These are phyloP conservation scores for Aurinia saxatilis DNA, from an alignment of 345 rosid genomes.

Conservation along the genomic window DNA sequence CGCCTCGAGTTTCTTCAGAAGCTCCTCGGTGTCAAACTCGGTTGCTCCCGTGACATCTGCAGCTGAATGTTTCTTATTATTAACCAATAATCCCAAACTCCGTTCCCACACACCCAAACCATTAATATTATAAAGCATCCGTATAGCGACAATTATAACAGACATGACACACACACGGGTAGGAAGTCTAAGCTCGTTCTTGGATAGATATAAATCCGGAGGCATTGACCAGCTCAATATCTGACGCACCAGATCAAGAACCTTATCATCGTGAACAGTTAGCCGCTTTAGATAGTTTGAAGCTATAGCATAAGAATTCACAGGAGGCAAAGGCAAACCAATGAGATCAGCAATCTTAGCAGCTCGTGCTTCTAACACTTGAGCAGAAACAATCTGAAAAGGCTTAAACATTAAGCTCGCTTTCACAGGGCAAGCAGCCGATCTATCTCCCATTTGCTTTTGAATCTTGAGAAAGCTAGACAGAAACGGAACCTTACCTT, in stretches of 20 bases:
- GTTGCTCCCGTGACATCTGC: background rate
- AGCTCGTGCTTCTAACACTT: constrained; percentile 51
- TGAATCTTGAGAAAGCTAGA: too few relatives aligned
- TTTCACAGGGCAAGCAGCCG: constrained; percentile 54
- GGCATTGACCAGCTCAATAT: constrained; percentile 62
- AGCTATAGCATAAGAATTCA: constrained; percentile 66
- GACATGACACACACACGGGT: constrained; percentile 54
- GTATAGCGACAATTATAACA: constrained; percentile 46
- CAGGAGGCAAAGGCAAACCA: constrained; percentile 66
- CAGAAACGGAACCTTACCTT: too few relatives aligned
- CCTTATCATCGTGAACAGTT: constrained; percentile 45
- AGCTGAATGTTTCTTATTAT: too few relatives aligned
- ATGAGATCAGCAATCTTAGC: constrained; percentile 53
- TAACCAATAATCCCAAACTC: too few relatives aligned
- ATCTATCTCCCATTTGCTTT: constrained; percentile 39
- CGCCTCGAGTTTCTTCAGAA: constrained; percentile 41
- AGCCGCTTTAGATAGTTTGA: constrained; percentile 47
- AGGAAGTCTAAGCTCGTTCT: too few relatives aligned
- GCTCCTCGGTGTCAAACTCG: constrained; percentile 34
- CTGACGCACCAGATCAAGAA: constrained; percentile 48
- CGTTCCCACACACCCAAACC: constrained; percentile 64
- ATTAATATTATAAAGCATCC: constrained; percentile 54
- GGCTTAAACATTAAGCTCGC: constrained; percentile 61
- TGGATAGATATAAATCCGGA: too few relatives aligned
- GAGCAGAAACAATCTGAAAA: constrained; percentile 37